A percentile compares a stretch with the other conserved stretches of the same genome.
Evolutionary conservation across 352 stramenopile genomes (phyloP).

Genomic region (Phytophthora palmivora): DNA sequence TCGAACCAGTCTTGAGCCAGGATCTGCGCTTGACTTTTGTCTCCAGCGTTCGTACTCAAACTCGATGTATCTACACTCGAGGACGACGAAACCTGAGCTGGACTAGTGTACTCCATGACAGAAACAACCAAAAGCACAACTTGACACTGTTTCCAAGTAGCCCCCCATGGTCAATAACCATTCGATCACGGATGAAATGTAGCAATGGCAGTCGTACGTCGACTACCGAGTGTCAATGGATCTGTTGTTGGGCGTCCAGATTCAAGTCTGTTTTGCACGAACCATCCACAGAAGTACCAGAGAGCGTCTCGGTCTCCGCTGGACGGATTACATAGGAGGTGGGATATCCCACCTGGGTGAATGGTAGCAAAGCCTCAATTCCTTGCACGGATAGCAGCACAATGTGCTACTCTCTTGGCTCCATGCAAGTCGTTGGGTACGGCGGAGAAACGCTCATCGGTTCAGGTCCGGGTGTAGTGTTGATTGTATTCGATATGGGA

Average conservation of each 20-base stretch:
- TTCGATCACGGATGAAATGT: conserved; percentile 2
- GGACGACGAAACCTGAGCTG: conserved; percentile 24
- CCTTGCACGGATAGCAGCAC: background rate
- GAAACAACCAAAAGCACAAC: conserved; percentile 1
- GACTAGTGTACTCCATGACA: background rate
- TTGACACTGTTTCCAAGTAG: background rate
- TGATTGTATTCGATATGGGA: conserved; percentile 9
- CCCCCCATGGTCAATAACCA: background rate
- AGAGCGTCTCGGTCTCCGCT: conserved; percentile 34
- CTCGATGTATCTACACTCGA: background rate
- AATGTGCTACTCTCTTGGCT: conserved; percentile 30
- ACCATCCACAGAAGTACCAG: conserved; percentile 14
- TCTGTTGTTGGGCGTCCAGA: conserved; percentile 6
- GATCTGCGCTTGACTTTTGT: conserved; percentile 23
- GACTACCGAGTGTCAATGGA: conserved; percentile 15
- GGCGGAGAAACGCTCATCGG: conserved; percentile 5
- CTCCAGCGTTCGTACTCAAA: background rate
- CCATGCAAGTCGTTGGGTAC: background rate
- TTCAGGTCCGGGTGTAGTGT: background rate
- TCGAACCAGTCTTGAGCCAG: conserved; percentile 45
- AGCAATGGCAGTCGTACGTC: background rate
- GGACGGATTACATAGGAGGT: conserved; percentile 28
- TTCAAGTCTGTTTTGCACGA: conserved; percentile 16
- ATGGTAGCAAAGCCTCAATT: background rate
- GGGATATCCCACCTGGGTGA: too few species aligned